Evolutionary conservation across 768 basidiomycete genomes (phyloP).

Genomic region (Lentinula raphanica): DNA sequence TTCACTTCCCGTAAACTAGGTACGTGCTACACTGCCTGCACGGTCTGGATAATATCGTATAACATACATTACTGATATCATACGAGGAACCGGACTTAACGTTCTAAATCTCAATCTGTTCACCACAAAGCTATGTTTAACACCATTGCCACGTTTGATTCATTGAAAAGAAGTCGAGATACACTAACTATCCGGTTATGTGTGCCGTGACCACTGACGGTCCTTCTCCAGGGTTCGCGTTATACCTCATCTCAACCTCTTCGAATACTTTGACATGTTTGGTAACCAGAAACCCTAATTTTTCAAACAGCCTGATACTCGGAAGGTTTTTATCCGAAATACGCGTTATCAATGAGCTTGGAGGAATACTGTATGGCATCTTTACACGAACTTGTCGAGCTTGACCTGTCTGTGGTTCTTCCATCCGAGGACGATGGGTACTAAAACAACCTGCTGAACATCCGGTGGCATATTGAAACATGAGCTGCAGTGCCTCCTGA

Average conservation of each 20-base stretch:
- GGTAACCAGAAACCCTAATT: conserved; percentile 68
- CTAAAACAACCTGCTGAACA: conserved; percentile 26
- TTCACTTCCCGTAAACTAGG: background rate
- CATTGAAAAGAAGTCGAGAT: background rate
- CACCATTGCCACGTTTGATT: background rate
- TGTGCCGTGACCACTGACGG: too few species aligned
- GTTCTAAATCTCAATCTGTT: background rate
- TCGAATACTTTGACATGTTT: conserved; percentile 70
- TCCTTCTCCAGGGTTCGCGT: background rate
- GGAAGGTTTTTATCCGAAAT: conserved; percentile 65
- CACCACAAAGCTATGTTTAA: background rate
- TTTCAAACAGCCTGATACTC: conserved; percentile 69
- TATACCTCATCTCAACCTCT: conserved; percentile 77
- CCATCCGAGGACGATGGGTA: conserved; percentile 8
- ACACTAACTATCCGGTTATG: background rate
- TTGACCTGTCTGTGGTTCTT: conserved; percentile 1
- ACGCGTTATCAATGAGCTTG: conserved; percentile 55
- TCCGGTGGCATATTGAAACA: conserved; percentile 65
- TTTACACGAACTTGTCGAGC: conserved; percentile 21
- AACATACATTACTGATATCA: background rate
- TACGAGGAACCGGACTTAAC: conserved; percentile 6
- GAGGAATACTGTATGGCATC: conserved; percentile 38
- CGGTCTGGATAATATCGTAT: background rate
- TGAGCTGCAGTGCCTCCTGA: conserved; percentile 52
- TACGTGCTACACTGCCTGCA: background rate